These are phyloP conservation scores for Penicillium sclerotiorum DNA, from an alignment of 2,329 filamentous ascomycete species.

Conservation along the genomic window DNA sequence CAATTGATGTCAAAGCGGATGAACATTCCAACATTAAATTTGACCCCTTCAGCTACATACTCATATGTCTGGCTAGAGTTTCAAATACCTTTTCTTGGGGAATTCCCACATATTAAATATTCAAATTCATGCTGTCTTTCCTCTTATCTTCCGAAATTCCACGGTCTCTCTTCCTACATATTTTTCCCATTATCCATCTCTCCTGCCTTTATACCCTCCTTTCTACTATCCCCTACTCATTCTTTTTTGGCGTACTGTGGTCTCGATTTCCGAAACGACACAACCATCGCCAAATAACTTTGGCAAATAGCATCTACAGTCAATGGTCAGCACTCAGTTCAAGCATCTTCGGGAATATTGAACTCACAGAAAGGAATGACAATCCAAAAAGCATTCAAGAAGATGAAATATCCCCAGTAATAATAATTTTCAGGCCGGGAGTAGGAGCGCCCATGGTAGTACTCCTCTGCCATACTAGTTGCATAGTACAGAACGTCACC, in stretches of 20 bases:
- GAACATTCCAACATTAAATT: no score
- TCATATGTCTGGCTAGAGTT: no score
- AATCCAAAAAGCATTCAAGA: conserved; percentile 52
- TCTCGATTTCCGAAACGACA: background rate
- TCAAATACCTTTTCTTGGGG: no score
- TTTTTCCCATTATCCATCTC: no score
- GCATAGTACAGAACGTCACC: conserved; percentile 63
- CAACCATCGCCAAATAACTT: background rate
- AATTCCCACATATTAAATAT: no score
- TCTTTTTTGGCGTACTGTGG: background rate
- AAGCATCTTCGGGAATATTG: background rate
- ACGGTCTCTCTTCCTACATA: no score
- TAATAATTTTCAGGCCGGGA: conserved; percentile 61
- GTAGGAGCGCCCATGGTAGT: conserved; percentile 55
- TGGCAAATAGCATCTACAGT: background rate
- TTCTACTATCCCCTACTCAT: background rate
- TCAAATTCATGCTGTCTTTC: background rate
- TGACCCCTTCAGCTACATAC: no score
- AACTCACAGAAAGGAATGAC: conserved; percentile 15
- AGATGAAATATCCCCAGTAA: conserved; percentile 63
- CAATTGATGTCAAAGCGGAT: no score
- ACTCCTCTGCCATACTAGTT: conserved; percentile 46
- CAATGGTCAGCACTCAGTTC: background rate
- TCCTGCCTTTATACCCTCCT: background rate
- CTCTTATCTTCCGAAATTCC: no score